Evolutionary conservation across 768 basidiomycete species (phyloP).

Genomic region (Hygrophoropsis aurantiaca): DNA sequence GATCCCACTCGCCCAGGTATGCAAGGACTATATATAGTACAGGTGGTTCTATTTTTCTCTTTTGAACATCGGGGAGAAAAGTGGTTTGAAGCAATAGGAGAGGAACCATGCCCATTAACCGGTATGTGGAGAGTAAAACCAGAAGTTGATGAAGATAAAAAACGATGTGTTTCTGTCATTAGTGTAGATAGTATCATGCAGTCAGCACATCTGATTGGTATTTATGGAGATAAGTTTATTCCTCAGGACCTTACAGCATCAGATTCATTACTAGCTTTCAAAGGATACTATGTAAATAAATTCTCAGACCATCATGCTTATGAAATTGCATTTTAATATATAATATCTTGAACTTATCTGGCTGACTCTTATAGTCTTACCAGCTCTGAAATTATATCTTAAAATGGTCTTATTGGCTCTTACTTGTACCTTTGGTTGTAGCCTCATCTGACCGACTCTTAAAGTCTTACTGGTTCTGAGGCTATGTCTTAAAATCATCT

Average conservation of each 20-base stretch:
- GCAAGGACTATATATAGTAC: conserved; percentile 20
- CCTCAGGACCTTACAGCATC: conserved; percentile 11
- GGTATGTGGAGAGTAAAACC: conserved; percentile 32
- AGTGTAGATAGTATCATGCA: conserved; percentile 22
- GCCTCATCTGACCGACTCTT: too few relatives aligned
- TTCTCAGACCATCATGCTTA: conserved; percentile 27
- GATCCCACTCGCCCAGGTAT: conserved; percentile 19
- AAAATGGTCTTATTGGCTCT: too few relatives aligned
- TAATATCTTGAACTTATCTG: too few relatives aligned
- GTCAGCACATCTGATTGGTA: conserved; percentile 18
- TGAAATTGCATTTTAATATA: conserved; percentile 20
- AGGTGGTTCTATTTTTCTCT: conserved; percentile 24
- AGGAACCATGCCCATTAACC: conserved; percentile 18
- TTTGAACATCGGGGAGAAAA: conserved; percentile 12
- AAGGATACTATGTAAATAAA: conserved; percentile 25
- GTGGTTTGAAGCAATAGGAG: conserved; percentile 21
- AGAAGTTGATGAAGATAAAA: conserved; percentile 15
- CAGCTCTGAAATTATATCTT: too few relatives aligned
- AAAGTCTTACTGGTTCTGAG: too few relatives aligned
- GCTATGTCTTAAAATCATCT: too few relatives aligned
- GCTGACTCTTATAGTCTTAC: too few relatives aligned
- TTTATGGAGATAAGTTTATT: conserved; percentile 9
- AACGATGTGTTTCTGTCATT: conserved; percentile 12
- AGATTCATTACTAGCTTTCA: conserved; percentile 19
- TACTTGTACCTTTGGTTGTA: too few relatives aligned